Evolutionary conservation across 805 yeast genomes (phyloP), one percentile per base, ranked within the genome.

Genomic region (Teunomyces lycoperdinae): DNA sequence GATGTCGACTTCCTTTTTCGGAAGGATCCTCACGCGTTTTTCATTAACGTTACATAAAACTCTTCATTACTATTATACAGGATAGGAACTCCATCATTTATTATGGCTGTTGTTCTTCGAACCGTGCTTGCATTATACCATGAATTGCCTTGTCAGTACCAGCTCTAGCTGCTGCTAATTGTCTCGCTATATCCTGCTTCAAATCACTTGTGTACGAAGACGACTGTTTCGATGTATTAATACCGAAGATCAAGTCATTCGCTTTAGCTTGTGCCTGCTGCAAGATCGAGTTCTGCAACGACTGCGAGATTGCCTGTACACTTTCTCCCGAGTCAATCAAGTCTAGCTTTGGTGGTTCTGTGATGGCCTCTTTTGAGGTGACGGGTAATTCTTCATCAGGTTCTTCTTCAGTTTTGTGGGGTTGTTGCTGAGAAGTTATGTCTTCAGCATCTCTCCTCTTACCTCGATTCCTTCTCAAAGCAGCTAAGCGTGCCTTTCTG

Each of bases 181-280:
- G 62, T 27, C 48, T 48, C 4, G 50, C 52, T 30, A 72, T 45
- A 36, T 68, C 70, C 11, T 53, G 49, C 46, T 63, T 66, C 44
- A 72, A 60, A 45, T 71, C 75, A 39, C 58, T 46, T 16, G 70
- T 69, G 44, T 62, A 56, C 2, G 46, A 43, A 17, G 17, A n/a
- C 30, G 46, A 45, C 9, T 30, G 20, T 11, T 32, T 33, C 9
- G 35, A 33, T 36, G 36, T 31, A 9, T 35, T 43, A 9, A 30
- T 7, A 5, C 17, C 33, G 20, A 48, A 27, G 17, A 10, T 14
- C 17, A 36, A 27, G 32, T 46, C 47, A 41, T 43, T 43, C 26
- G 53, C 52, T 31, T 42, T 43, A 39, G 30, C 27, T 28, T 45
- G 47, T 16, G 63, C 58, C 20, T 49, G 47, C 13, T 45, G 41